phyloP scores from a whole-genome alignment of 441 rosid species.

The Sinapis alba region DNA sequence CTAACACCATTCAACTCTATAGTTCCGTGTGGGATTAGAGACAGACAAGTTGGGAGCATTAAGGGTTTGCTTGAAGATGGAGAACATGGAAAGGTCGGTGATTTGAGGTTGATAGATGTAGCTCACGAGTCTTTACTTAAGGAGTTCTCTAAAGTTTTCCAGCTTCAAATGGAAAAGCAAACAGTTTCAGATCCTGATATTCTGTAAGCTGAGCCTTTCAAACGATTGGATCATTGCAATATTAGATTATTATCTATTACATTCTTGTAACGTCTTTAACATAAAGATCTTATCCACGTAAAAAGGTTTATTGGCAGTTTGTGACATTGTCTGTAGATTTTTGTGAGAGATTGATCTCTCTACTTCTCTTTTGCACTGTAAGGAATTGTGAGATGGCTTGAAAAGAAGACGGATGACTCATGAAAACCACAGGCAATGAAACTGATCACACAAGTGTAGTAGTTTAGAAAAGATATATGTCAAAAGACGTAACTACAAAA shows the following conservation, averaged over 20 bases:
- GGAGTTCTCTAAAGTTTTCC: slow-evolving; percentile 74
- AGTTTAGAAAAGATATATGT: too few species aligned
- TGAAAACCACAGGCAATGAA: slow-evolving; percentile 5
- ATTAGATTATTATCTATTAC: too few species aligned
- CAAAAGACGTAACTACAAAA: not conserved
- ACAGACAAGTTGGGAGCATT: slow-evolving; percentile 74
- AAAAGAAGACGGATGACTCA: not conserved
- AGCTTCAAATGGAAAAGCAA: slow-evolving; percentile 52
- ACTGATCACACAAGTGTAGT: not conserved
- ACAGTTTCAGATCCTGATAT: slow-evolving; percentile 26
- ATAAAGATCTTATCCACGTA: not conserved
- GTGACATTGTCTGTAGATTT: slow-evolving; percentile 15
- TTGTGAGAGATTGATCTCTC: slow-evolving; percentile 21
- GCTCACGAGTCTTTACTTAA: slow-evolving; percentile 55
- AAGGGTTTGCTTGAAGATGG: slow-evolving; percentile 47
- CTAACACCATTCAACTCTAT: slow-evolving; percentile 71
- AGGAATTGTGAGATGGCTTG: slow-evolving; percentile 18
- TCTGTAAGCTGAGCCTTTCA: slow-evolving; percentile 23
- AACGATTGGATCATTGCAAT: not conserved
- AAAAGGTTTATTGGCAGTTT: slow-evolving; percentile 12
- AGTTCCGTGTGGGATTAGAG: slow-evolving; percentile 80
- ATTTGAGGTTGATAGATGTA: slow-evolving; percentile 47
- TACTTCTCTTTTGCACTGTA: slow-evolving; percentile 16
- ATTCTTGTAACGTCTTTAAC: slow-evolving; percentile 16
- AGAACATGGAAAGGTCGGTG: slow-evolving; percentile 10